phyloP scores from a whole-genome alignment of 139 green algal genomes.

The Astrephomene gubernaculifera region DNA sequence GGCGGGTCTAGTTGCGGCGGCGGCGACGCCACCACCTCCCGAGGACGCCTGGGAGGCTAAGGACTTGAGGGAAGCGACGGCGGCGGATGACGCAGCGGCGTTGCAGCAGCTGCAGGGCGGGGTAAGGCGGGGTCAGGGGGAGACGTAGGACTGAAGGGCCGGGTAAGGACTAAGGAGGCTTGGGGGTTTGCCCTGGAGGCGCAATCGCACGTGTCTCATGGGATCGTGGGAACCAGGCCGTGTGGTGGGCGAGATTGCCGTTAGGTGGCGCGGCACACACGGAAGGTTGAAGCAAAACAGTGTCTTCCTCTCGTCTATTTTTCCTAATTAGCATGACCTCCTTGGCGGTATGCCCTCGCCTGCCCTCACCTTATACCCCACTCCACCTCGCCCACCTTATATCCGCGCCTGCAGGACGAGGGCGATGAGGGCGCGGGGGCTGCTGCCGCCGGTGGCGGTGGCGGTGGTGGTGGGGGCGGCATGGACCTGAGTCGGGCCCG shows the following conservation, averaged over 20 bases:
- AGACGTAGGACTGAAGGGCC: background rate
- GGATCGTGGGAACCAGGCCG: no score
- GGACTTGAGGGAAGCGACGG: background rate
- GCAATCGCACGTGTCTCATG: no score
- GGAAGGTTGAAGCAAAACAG: no score
- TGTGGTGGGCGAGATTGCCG: no score
- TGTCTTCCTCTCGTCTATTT: no score
- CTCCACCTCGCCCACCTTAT: no score
- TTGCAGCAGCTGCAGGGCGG: slow-evolving; percentile 22
- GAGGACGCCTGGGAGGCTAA: background rate
- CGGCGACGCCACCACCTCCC: background rate
- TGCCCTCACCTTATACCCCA: no score
- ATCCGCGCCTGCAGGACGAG: background rate
- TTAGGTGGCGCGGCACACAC: no score
- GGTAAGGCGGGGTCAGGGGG: background rate
- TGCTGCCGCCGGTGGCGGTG: background rate
- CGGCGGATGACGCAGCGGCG: slow-evolving; percentile 25
- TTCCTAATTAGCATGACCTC: no score
- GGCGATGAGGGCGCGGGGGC: background rate
- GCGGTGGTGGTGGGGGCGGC: background rate
- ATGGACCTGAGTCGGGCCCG: slow-evolving; percentile 19
- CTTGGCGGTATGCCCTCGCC: no score
- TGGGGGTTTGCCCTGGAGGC: no score
- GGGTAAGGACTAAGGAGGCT: background rate
- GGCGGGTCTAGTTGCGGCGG: slow-evolving; percentile 2